Base-by-base conservation (phyloP, 306 rosid species). In the Lagenaria siceraria region DNA sequence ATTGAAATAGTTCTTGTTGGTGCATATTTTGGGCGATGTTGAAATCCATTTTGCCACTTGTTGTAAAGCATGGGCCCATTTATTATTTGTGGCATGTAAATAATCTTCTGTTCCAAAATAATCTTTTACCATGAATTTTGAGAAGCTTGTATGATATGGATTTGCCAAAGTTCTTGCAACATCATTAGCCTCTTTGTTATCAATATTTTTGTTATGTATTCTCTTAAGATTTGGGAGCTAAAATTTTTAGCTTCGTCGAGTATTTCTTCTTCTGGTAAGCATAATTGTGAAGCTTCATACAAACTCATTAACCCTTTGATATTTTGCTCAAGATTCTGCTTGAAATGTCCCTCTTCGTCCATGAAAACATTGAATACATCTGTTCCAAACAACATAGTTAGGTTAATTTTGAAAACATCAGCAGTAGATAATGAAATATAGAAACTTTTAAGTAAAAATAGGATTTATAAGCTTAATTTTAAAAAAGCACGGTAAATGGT, bases 251-350 rank as follows among this genome's bases (percentile, higher is more conserved):
- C 88, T 83, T 85, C 80, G 2, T 78, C 78, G 6, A 83, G 83
- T 60, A 15, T 31, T 21, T 36, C 38, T 81, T 83, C 89, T 29
- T 59, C 80, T 2, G 79, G 56, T 52, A 51, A 46, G 21, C 83
- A 59, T 21, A 86, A 63, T 18, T 78, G 83, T 24, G 89, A 80
- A 38, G 89, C 89, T 76, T 86, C 89, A 27, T 69, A 86, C 18
- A 83, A 77, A 48, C 75, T 77, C 86, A 82, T 75, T 56, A 83
- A 5, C 8, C 89, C 87, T 13, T 72, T 49, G 58, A 78, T 79
- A 60, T 83, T 75, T 51, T 62, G 31, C 33, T 51, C 13, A 11
- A 83, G n/a, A 19, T 0, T 54, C 24, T 42, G 19, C 31, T 52
- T 61, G 55, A 80, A 80, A 0, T 8, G 33, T 43, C 82, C 84